A percentile compares a stretch with the other conserved stretches of the same genome.
Conservation (phyloP, 2,329 filamentous ascomycete genomes). For the Trichoderma sp. region DNA sequence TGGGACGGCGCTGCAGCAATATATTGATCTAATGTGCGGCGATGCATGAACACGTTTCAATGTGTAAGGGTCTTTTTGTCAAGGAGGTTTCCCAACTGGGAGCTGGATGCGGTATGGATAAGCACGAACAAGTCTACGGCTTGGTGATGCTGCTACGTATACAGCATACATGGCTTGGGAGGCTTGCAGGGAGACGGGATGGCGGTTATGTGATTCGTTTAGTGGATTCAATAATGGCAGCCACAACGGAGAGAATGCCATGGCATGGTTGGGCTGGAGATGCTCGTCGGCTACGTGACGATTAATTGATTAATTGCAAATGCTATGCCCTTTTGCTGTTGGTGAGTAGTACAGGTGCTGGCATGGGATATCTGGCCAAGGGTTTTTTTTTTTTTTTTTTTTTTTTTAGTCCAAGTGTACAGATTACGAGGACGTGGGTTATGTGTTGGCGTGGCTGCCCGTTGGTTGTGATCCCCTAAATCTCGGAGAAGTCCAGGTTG, state of each 20-base stretch:
- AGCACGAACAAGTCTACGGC: background rate
- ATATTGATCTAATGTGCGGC: constrained; percentile 3
- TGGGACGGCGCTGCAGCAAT: background rate
- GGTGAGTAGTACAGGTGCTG: background rate
- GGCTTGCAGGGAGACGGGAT: background rate
- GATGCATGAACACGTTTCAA: constrained; percentile 19
- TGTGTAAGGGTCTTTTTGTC: background rate
- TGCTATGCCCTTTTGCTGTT: background rate
- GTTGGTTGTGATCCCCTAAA: background rate
- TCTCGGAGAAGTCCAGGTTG: background rate
- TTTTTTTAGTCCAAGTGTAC: background rate
- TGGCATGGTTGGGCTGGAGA: background rate
- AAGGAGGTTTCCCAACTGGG: background rate
- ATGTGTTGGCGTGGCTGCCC: background rate
- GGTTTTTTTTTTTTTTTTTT: too few relatives aligned
- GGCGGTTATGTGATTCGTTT: background rate
- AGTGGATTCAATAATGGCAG: constrained; percentile 11
- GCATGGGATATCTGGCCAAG: background rate
- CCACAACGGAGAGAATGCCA: constrained; percentile 4
- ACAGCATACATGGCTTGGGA: background rate
- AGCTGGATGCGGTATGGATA: background rate
- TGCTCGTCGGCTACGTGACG: background rate
- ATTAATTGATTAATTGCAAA: background rate
- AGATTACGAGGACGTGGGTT: background rate
- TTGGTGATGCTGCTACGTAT: background rate